Conservation (phyloP, 1,139 yeast species). For the Saccharomyces uvarum region DNA sequence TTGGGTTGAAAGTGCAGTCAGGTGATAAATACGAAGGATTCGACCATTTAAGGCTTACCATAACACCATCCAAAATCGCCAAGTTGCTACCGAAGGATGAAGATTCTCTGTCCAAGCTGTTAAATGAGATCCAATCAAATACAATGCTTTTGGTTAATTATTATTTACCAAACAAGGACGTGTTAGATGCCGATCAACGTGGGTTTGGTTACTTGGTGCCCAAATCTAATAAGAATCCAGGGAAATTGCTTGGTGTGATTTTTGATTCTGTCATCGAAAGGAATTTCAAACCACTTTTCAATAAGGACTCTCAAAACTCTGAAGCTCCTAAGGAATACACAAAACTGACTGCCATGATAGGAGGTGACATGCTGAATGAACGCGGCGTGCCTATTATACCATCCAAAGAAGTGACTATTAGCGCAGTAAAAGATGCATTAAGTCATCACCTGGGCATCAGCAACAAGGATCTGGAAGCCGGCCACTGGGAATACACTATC, state of each 20-base stretch:
- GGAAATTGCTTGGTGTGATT: conserved; percentile 71
- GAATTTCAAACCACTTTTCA: conserved; percentile 33
- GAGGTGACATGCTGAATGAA: conserved; percentile 58
- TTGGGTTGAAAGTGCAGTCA: conserved; percentile 10
- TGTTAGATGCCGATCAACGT: conserved; percentile 31
- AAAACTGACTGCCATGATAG: conserved; percentile 82
- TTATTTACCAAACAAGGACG: conserved; percentile 41
- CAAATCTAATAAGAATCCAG: conserved; percentile 43
- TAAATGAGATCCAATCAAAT: conserved; percentile 39
- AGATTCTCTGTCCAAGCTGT: conserved; percentile 20
- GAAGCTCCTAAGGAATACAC: conserved; percentile 39
- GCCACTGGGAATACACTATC: conserved; percentile 26
- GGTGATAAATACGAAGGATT: conserved; percentile 23
- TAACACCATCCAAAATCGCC: conserved; percentile 37
- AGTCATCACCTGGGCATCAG: conserved; percentile 44
- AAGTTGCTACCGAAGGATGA: conserved; percentile 14
- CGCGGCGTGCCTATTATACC: conserved; percentile 33
- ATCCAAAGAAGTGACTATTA: conserved; percentile 38
- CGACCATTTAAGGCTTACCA: conserved; percentile 54
- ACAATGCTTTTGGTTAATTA: conserved; percentile 56
- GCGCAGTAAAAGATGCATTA: conserved; percentile 43
- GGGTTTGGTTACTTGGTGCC: conserved; percentile 94
- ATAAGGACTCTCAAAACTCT: conserved; percentile 16
- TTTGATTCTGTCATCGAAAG: conserved; percentile 80
- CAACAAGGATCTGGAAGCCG: conserved; percentile 33